Percentiles rank a stretch among this genome's conserved stretches.
phyloP scores from a whole-genome alignment of 2,329 filamentous ascomycete species.

The Albophoma yamanashiensis region DNA sequence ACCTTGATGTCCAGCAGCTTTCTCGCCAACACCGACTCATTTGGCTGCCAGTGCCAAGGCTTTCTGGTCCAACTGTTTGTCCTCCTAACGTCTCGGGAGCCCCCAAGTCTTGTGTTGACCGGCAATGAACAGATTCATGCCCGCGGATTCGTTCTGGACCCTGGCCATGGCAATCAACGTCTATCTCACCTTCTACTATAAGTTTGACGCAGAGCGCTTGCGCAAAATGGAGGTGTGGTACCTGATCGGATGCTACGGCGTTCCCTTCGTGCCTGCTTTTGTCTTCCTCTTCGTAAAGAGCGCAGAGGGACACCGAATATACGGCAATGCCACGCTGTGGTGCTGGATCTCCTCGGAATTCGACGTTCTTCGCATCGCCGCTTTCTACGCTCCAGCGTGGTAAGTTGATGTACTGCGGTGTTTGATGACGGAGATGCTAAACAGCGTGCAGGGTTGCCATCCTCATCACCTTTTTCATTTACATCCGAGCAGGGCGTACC shows the following conservation, averaged over 20 bases:
- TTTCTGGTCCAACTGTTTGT: conserved; percentile 75
- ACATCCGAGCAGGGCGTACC: conserved; percentile 52
- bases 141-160: conserved; percentile 66
- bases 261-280: conserved; percentile 60
- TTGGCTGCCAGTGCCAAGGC: conserved; percentile 61
- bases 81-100: neutral
- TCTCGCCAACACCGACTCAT: conserved; percentile 33
- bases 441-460: conserved; percentile 43
- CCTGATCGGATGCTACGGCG: conserved; percentile 57
- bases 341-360: conserved; percentile 64
- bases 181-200: conserved; percentile 68
- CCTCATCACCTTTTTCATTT: conserved; percentile 51
- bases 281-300: conserved; percentile 54
- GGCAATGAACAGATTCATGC: conserved; percentile 56
- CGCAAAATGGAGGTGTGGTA: conserved; percentile 63
- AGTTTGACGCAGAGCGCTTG: conserved; percentile 55
- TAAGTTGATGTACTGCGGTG: conserved; percentile 21
- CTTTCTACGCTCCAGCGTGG: conserved; percentile 68
- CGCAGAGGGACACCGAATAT: conserved; percentile 43
- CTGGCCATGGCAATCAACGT: conserved; percentile 79
- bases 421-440: conserved; percentile 6
- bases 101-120: neutral
- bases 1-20: conserved; percentile 61
- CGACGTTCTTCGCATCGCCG: conserved; percentile 61
- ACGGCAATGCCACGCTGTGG: conserved; percentile 69